A percentile compares a stretch with the other conserved stretches of the same genome.
These are phyloP conservation scores for Pythium rhizo-oryzae DNA, from an alignment of 352 stramenopile genomes.

Conservation along the genomic window DNA sequence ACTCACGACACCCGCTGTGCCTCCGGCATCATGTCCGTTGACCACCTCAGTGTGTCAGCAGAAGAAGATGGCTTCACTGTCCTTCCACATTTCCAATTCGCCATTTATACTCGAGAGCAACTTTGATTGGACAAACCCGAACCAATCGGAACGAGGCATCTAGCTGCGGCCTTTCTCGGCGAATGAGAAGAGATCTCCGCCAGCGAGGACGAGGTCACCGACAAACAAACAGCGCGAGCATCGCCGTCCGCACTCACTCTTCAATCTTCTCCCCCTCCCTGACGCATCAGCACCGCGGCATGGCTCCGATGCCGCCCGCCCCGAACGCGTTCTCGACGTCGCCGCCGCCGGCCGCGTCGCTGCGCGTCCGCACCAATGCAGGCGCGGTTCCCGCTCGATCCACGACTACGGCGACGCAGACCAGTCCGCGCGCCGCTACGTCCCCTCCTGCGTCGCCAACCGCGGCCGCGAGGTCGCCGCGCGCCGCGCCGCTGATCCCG, in stretches of 20 bases:
- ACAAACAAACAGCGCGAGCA: not conserved
- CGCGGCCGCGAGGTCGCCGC: conserved; percentile 4
- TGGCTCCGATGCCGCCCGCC: conserved; percentile 19
- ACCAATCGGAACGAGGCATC: not conserved
- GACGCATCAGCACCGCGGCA: not conserved
- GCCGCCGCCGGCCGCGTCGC: not conserved
- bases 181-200: not conserved
- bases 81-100: not conserved
- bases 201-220: not conserved
- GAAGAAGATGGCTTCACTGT: not conserved
- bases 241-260: not conserved
- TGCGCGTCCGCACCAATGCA: conserved; percentile 10
- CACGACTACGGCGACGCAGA: conserved; percentile 5
- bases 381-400: not conserved
- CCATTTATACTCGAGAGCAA: not conserved
- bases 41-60: too few species aligned
- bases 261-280: not conserved
- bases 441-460: not conserved
- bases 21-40: too few species aligned
- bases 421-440: not conserved
- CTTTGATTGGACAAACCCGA: not conserved
- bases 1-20: too few species aligned
- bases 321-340: conserved; percentile 7
- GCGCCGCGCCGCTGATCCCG: conserved; percentile 24
- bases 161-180: not conserved